Evolutionary conservation across 495 filamentous ascomycete genomes (phyloP), one percentile per base, ranked within the genome.

Genomic region (Podospora australis): DNA sequence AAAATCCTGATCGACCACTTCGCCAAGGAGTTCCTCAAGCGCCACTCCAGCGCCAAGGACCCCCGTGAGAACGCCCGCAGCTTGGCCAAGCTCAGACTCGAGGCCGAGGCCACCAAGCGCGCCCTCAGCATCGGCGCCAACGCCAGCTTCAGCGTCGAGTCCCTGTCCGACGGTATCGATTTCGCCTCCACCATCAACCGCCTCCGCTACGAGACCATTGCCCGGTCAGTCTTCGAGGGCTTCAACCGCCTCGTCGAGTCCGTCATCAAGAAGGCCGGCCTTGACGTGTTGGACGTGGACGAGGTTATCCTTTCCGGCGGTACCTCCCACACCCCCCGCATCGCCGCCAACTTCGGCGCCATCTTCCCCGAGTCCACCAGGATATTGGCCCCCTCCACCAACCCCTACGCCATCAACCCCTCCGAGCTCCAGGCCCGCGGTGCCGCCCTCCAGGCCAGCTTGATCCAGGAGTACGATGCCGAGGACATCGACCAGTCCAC

Each of bases 1-100:
- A 77, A 90, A 59, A 82, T 94, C 28, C 76, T 98, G 39, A 85
- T 96, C 56, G 90, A 97, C 64, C 82, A 96, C 75, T 96, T 96
- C 58, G 85, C 92, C 49, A 97, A 98, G 78, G 92, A 96, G 67
- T 98, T 98, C 71, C 74, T 91, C 54, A 96, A 97, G 79, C 66
- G 68, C 56, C 89, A 94, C 73, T 72, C 91, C 66, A 88, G 89
- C 23, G 52, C 52, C 66, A 78, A 75, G 39, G 92, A 98, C 63
- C 92, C 94, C 20, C 78, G 92, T 49, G 77, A 84, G 62, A 85
- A 88, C 56, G 76, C 79, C 9, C 83, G 84, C 54, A 83, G 84
- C 55, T 70, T 96, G 39, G 91, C 94, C 13, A 98, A 96, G 77
- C 72, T 98, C 41, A 91, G 88, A 73, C 74, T 90, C 6, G 94